Evolutionary conservation across 2,329 filamentous ascomycete genomes (phyloP), one percentile per base, ranked within the genome.

Genomic region (Lecanosticta acicola): DNA sequence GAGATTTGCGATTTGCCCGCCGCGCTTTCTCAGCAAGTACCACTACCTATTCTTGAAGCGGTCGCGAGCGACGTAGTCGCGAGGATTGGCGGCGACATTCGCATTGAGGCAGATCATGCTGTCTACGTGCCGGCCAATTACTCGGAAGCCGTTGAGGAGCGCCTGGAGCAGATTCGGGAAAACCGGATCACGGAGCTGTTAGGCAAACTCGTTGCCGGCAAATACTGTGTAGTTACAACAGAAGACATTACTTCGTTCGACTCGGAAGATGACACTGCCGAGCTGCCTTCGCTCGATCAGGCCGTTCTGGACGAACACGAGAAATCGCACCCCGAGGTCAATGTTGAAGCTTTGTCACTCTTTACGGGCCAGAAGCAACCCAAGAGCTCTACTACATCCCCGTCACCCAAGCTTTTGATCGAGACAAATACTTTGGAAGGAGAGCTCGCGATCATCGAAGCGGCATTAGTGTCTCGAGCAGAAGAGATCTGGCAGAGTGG

Each of bases 51-150:
- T 2, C 35, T 50, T 7, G 24, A 29, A 18, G 19, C 38, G 2
- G 34, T 50, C 2, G 43, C 35, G 11, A 39, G 32, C n/a, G 35
- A 39, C 14, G 13, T 43, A 11, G 43, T 39, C 5, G 18, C 39
- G 16, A 39, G 42, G 1, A 45, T 43, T 10, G 47, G 43, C 2
- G 47, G 47, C 1, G 43, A 50, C n/a, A 36, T 46, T 11, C 35
- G 35, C 8, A 11, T 36, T 11, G 43, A 46, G 20, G 43, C 34
- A 14, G 47, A 32, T 26, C 39, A 43, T 21, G 39, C 46, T 8
- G 40, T 46, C 3, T 46, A 40, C 19, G 43, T 50, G 3, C 47
- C 47, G 4, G 35, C 39, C 21, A 45, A 50, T 19, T 50, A 50
- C 26, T 39, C 47, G 2, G 43, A 24, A 3, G 39, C 32, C 10